phyloP scores from a whole-genome alignment of 2,329 filamentous ascomycete species.

The Boeremia lycopersici region DNA sequence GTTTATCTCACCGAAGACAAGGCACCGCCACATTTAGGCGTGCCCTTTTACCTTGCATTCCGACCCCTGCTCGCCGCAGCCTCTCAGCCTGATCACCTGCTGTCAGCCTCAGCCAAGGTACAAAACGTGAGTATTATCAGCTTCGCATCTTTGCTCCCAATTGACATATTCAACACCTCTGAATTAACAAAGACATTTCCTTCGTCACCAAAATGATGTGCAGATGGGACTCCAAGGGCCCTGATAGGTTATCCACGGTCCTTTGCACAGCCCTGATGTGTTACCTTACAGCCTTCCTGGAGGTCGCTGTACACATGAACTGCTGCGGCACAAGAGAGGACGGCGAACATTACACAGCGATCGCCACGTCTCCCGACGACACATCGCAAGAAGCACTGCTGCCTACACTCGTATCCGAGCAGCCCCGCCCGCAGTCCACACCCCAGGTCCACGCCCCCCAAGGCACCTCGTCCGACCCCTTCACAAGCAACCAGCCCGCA shows the following conservation, averaged over 20 bases:
- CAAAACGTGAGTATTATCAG: no score
- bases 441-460: neutral
- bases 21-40: neutral
- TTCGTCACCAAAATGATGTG: neutral
- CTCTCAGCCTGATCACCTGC: neutral
- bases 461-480: neutral
- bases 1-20: no score
- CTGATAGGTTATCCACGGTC: neutral
- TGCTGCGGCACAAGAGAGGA: neutral
- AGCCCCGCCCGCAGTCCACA: conserved; percentile 1
- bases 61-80: neutral
- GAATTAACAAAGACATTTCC: no score
- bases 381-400: neutral
- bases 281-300: neutral
- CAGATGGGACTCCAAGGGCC: neutral
- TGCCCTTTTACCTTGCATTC: neutral
- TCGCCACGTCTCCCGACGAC: neutral
- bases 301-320: neutral
- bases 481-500: neutral
- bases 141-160: no score
- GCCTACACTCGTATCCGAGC: neutral
- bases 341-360: neutral
- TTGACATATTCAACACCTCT: no score
- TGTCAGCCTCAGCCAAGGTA: neutral
- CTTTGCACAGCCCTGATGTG: neutral